phyloP scores from a whole-genome alignment of 2,329 filamentous ascomycete species.

The Zopfia rhizophila region DNA sequence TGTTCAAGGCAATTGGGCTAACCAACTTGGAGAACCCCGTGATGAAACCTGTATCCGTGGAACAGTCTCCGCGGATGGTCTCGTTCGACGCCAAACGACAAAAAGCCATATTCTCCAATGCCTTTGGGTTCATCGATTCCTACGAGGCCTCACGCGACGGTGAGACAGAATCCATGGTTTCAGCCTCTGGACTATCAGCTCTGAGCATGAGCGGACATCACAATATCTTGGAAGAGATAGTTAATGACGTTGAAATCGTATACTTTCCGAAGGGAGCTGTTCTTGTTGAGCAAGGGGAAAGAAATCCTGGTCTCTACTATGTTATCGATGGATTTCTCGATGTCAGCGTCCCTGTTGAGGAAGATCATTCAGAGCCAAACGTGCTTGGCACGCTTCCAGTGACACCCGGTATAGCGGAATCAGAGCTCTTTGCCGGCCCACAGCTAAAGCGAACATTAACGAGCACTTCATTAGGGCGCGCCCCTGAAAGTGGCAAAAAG shows the following conservation, averaged over 20 bases:
- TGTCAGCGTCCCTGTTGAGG: slow-evolving; percentile 82
- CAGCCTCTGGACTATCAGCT: slow-evolving; percentile 54
- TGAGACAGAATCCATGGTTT: slow-evolving; percentile 85
- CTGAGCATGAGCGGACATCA: slow-evolving; percentile 68
- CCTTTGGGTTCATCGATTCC: slow-evolving; percentile 90
- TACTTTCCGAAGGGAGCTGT: slow-evolving; percentile 96
- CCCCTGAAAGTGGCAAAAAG: slow-evolving; percentile 51
- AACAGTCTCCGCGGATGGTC: slow-evolving; percentile 84
- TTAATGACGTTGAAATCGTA: slow-evolving; percentile 94
- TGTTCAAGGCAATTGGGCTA: slow-evolving; percentile 92
- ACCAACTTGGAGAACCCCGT: slow-evolving; percentile 73
- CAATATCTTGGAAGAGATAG: slow-evolving; percentile 81
- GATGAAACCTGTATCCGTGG: slow-evolving; percentile 77
- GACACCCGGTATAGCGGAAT: slow-evolving; percentile 45
- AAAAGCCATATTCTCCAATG: slow-evolving; percentile 83
- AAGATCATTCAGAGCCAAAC: slow-evolving; percentile 61
- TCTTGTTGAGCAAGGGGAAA: slow-evolving; percentile 93
- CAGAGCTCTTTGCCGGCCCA: slow-evolving; percentile 46
- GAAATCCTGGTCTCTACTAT: slow-evolving; percentile 97
- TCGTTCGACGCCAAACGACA: slow-evolving; percentile 85
- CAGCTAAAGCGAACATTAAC: slow-evolving; percentile 36
- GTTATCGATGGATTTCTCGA: slow-evolving; percentile 97
- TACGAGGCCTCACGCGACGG: slow-evolving; percentile 81
- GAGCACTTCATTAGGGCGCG: slow-evolving; percentile 34
- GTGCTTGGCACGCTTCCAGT: slow-evolving; percentile 55